Evolutionary conservation across 495 filamentous ascomycete genomes (phyloP).

Genomic region (Xylaria longipes): DNA sequence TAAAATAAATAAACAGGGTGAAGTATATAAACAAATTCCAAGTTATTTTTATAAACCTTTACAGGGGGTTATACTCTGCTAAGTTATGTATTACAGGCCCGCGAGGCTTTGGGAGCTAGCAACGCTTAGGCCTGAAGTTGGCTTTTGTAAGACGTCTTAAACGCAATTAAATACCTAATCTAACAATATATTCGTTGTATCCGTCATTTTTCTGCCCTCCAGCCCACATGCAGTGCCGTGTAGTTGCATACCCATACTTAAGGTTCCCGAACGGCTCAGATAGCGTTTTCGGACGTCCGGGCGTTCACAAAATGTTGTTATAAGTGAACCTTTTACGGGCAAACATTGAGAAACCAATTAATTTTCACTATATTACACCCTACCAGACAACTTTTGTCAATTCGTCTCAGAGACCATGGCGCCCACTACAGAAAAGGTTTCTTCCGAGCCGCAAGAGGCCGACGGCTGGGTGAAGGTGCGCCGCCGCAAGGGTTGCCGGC

Average conservation of each 20-base stretch:
- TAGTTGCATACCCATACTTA: not conserved
- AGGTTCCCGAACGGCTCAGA: not conserved
- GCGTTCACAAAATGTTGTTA: not conserved
- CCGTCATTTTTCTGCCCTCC: not conserved
- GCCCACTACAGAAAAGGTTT: not conserved
- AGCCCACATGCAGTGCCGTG: not conserved
- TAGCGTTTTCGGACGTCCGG: not conserved
- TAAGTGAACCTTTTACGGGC: not conserved
- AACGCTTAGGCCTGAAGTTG: too few relatives aligned
- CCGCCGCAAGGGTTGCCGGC: constrained; percentile 14
- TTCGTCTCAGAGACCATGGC: constrained; percentile 5
- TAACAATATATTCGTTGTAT: not conserved
- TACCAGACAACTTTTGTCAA: not conserved
- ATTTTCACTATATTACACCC: not conserved
- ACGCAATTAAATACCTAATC: too few relatives aligned
- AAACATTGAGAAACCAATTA: not conserved
- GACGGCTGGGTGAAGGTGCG: constrained; percentile 34
- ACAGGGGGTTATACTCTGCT: too few relatives aligned
- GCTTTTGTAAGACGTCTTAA: too few relatives aligned
- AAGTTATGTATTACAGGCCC: too few relatives aligned
- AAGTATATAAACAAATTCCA: too few relatives aligned
- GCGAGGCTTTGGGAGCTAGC: too few relatives aligned
- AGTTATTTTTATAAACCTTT: too few relatives aligned
- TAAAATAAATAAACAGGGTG: too few relatives aligned
- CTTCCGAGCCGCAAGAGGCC: constrained; percentile 20